These are phyloP conservation scores for Thalassiosira livingstoniorum DNA, from an alignment of 352 stramenopile genomes.

Conservation along the genomic window DNA sequence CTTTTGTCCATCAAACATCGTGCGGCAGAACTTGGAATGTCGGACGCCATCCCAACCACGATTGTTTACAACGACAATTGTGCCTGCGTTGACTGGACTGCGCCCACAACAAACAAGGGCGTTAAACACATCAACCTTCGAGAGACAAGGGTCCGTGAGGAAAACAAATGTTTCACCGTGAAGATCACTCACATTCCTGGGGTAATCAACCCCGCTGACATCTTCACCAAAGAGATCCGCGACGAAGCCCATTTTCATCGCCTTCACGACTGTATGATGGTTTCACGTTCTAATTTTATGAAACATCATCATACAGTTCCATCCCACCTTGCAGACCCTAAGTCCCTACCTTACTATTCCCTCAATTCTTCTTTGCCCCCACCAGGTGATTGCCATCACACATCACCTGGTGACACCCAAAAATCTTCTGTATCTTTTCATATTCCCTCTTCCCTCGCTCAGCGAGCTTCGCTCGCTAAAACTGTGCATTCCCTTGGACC, in stretches of 20 bases:
- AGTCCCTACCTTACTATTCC: no score
- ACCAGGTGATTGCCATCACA: no score
- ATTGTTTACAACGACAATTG: slow-evolving; percentile 54
- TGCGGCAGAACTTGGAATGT: background rate
- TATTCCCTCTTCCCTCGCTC: no score
- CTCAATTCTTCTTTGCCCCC: no score
- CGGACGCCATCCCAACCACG: background rate
- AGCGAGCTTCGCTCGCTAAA: no score
- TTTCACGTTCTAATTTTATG: no score
- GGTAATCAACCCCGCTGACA: slow-evolving; percentile 35
- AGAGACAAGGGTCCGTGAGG: slow-evolving; percentile 39
- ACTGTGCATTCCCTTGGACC: no score
- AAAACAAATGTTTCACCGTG: background rate
- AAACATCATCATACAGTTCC: no score
- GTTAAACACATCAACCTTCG: slow-evolving; percentile 35
- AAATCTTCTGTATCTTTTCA: no score
- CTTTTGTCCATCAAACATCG: background rate
- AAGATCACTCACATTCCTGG: slow-evolving; percentile 28
- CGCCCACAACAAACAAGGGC: slow-evolving; percentile 20
- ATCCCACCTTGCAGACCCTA: no score
- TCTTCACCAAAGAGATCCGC: slow-evolving; percentile 57
- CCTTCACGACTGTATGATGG: slow-evolving; percentile 48
- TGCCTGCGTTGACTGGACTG: slow-evolving; percentile 19
- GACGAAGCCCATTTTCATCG: slow-evolving; percentile 32
- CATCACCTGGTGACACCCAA: no score